Conservation (phyloP, 164 flowering plant species). For the Amborella trichopoda region DNA sequence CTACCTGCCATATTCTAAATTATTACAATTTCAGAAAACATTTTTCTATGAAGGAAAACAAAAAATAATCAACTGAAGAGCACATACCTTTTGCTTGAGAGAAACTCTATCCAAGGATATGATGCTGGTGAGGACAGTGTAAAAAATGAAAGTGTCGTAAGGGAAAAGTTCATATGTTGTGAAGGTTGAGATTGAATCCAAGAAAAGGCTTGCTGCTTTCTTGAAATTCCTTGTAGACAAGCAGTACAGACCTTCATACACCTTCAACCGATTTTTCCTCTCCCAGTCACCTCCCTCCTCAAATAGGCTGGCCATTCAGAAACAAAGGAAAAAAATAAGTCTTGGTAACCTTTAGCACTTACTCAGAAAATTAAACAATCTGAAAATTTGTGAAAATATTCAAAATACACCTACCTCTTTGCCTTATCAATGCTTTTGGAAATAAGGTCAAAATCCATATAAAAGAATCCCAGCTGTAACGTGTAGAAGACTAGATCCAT, state of each 20-base stretch:
- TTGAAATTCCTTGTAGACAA: slow-evolving; percentile 89
- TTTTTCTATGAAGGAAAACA: neutral
- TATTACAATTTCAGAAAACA: neutral
- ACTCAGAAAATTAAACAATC: no score
- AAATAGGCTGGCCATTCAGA: slow-evolving; percentile 89
- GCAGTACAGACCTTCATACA: slow-evolving; percentile 91
- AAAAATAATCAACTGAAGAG: no score
- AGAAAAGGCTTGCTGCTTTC: slow-evolving; percentile 72
- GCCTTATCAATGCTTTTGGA: slow-evolving; percentile 96
- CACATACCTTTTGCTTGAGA: slow-evolving; percentile 81
- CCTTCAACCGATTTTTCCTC: slow-evolving; percentile 93
- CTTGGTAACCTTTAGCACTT: no score
- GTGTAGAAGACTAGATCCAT: slow-evolving; percentile 95
- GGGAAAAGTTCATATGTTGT: slow-evolving; percentile 93
- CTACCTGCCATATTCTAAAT: slow-evolving; percentile 47
- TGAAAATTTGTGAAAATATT: no score
- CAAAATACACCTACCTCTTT: slow-evolving; percentile 45
- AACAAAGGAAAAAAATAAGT: no score
- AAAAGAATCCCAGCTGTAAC: slow-evolving; percentile 76
- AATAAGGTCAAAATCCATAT: slow-evolving; percentile 95
- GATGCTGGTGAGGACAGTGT: slow-evolving; percentile 86
- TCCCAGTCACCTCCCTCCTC: slow-evolving; percentile 99
- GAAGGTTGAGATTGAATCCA: slow-evolving; percentile 96
- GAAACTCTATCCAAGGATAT: slow-evolving; percentile 93
- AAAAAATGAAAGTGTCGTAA: slow-evolving; percentile 87